These are phyloP conservation scores for Pythium phragmitis DNA, from an alignment of 352 stramenopile genomes.

Conservation along the genomic window DNA sequence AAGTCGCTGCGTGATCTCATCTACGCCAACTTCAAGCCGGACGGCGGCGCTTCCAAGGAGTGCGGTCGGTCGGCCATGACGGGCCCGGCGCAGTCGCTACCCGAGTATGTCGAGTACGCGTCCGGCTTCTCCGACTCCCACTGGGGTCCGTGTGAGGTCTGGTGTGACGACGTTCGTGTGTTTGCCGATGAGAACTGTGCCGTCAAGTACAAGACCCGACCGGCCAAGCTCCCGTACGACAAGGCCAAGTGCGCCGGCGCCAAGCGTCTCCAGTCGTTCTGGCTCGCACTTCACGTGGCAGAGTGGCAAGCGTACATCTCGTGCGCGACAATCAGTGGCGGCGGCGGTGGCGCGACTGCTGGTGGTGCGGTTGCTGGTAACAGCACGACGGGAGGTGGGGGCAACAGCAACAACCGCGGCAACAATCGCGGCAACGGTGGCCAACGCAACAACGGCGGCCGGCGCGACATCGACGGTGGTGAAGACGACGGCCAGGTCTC, in stretches of 20 bases:
- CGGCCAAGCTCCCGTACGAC: slow-evolving; percentile 19
- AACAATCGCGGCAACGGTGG: too few relatives aligned
- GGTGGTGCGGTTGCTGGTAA: too few relatives aligned
- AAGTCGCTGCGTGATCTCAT: slow-evolving; percentile 24
- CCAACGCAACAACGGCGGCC: too few relatives aligned
- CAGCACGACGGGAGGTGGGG: too few relatives aligned
- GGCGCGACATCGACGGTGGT: too few relatives aligned
- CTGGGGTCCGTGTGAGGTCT: slow-evolving; percentile 26
- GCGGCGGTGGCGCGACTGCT: too few relatives aligned
- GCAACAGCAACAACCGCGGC: too few relatives aligned
- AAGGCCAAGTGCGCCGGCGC: slow-evolving; percentile 30
- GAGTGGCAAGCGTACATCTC: slow-evolving; percentile 35
- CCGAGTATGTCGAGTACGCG: slow-evolving; percentile 14
- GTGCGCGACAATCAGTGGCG: too few relatives aligned
- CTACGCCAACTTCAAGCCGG: slow-evolving; percentile 11
- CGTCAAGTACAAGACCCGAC: slow-evolving; percentile 9
- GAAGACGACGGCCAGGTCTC: too few relatives aligned
- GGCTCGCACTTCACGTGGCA: slow-evolving; percentile 32
- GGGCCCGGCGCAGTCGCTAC: slow-evolving; percentile 5
- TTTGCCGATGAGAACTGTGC: slow-evolving; percentile 21
- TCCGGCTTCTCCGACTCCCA: slow-evolving; percentile 30
- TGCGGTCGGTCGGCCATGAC: slow-evolving; percentile 2
- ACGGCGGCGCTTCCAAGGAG: background rate
- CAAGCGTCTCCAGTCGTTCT: slow-evolving; percentile 27
- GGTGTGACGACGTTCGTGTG: slow-evolving; percentile 15